Base-by-base conservation (phyloP, 1,139 yeast genomes). In the Yamadazyma oceani region DNA sequence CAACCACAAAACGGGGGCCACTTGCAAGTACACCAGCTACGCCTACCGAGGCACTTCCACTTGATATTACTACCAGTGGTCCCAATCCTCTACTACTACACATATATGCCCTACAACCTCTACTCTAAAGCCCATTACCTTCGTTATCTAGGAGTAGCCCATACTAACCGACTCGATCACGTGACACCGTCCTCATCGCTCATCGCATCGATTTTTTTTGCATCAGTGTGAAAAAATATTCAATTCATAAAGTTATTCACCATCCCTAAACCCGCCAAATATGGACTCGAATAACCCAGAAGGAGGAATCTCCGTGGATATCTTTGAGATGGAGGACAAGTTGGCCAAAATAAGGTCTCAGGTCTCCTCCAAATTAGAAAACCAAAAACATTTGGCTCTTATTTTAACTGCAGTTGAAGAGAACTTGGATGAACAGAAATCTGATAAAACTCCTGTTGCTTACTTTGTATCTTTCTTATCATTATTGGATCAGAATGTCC, bases 331-430 rank as follows among this genome's bases (percentile, higher is more conserved):
- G 57, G 90, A 85, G 45, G 80, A 75, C 36, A 84, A 76, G 53
- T 66, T 88, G 39, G 72, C 80, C 43, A 82, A 80, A 58, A 80
- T 89, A 50, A 74, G 96, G 58, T 53, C 69, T 6, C 96, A 88
- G 54, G 65, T 75, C 49, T 74, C 65, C 45, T 86, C 96, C 17
- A 87, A 87, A 58, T 67, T 89, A 43, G 86, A 83, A 25, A 87
- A 88, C 60, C 97, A 89, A 64, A 85, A 84, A 56, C 89, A 85
- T 43, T 60, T 69, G 37, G 75, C 77, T n/a, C 55, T 88, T 30
- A 83, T 90, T 44, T 72, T 92, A 37, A 75, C 84, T 14, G 96
- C 97, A 3, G 92, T 92, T 33, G 98, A 92, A 59, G 96, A 88
- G 51, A 87, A 86, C 50, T 73, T 92, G 37, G 74, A 75, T 36